Conservation (phyloP, 768 basidiomycete species). For the Boletus subparvulus region DNA sequence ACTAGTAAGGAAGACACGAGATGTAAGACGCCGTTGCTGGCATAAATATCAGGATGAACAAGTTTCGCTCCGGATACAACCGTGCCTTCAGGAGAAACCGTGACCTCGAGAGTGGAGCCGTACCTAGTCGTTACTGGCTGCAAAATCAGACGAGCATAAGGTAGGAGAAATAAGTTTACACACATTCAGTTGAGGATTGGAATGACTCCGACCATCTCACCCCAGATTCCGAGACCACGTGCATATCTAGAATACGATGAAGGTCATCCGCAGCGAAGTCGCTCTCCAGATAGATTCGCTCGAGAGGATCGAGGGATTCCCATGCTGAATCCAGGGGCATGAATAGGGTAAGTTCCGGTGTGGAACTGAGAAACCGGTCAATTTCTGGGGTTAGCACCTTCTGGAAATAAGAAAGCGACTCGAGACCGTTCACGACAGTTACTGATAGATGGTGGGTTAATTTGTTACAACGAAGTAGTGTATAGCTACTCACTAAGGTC, state of each 20-base stretch:
- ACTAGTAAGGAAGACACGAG: conserved; percentile 81
- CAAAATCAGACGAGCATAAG: conserved; percentile 14
- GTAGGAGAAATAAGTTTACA: conserved; percentile 25
- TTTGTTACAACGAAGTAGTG: not conserved
- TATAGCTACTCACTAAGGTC: conserved; percentile 58
- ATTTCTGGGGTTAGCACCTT: conserved; percentile 67
- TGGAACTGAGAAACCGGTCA: conserved; percentile 54
- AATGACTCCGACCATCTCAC: conserved; percentile 74
- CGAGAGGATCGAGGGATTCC: conserved; percentile 69
- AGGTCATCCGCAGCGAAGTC: conserved; percentile 83
- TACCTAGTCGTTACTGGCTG: conserved; percentile 67
- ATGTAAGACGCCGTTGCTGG: conserved; percentile 93
- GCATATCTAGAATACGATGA: conserved; percentile 73
- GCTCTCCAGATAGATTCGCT: conserved; percentile 86
- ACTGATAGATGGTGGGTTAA: conserved; percentile 41
- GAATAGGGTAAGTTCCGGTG: conserved; percentile 82
- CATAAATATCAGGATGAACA: conserved; percentile 81
- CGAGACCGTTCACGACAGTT: conserved; percentile 54
- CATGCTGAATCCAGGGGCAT: conserved; percentile 86
- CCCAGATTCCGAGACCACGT: conserved; percentile 55
- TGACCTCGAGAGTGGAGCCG: conserved; percentile 63
- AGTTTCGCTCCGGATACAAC: conserved; percentile 59
- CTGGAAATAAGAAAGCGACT: conserved; percentile 70
- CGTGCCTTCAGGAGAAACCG: conserved; percentile 52
- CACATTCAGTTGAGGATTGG: conserved; percentile 49